phyloP scores from a whole-genome alignment of 805 yeast genomes.

The Suhomyces faveliae region DNA sequence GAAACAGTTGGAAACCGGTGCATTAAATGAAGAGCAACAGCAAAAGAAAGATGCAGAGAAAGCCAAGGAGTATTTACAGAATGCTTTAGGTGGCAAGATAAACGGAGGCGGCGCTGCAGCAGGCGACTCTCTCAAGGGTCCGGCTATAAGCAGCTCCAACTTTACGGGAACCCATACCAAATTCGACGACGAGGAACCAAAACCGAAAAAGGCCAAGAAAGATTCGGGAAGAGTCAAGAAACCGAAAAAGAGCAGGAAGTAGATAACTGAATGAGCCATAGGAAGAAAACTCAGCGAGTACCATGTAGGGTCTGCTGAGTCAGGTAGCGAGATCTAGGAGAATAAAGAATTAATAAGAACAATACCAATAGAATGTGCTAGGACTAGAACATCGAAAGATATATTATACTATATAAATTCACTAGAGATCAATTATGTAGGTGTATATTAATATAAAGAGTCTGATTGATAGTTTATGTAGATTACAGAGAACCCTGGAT shows the following conservation, averaged over 20 bases:
- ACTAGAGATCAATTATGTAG: no score
- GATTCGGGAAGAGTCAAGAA: conserved; percentile 3
- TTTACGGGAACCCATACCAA: conserved; percentile 56
- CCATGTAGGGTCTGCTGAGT: no score
- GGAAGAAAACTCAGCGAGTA: no score
- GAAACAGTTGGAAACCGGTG: conserved; percentile 34
- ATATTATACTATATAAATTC: no score
- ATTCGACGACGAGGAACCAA: conserved; percentile 29
- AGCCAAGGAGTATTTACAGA: conserved; percentile 48
- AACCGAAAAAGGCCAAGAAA: background rate
- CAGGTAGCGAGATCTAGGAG: no score
- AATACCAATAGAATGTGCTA: no score
- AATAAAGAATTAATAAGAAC: no score
- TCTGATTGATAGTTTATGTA: no score
- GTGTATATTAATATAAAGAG: no score
- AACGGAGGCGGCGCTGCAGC: conserved; percentile 34
- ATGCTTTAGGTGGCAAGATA: conserved; percentile 40
- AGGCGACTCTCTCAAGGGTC: conserved; percentile 26
- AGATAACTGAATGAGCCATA: no score
- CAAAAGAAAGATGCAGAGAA: conserved; percentile 27
- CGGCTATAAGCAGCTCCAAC: conserved; percentile 53
- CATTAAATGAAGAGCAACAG: conserved; percentile 19
- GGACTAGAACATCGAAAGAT: no score
- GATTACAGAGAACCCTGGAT: no score
- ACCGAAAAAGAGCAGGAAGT: conserved; percentile 3